Evolutionary conservation across 306 rosid genomes (phyloP).

Genomic region (Rubus parviflorus): DNA sequence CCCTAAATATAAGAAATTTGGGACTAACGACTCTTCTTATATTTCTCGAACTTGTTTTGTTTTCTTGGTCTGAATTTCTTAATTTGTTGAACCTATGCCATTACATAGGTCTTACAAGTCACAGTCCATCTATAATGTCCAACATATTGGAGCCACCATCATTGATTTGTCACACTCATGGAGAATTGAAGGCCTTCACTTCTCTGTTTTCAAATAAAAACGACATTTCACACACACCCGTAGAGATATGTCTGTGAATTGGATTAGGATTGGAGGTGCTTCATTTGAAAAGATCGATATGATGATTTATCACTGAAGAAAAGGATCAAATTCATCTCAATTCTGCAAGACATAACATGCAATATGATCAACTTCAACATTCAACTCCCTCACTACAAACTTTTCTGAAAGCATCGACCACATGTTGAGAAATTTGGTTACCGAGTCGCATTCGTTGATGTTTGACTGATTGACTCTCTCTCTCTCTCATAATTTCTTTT

Average conservation of each 20-base stretch:
- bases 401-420: background rate
- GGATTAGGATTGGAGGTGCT: background rate
- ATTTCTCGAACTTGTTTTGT: background rate
- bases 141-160: constrained; percentile 27
- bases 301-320: background rate
- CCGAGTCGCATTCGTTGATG: background rate
- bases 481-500: background rate
- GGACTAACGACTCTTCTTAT: background rate
- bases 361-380: background rate
- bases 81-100: background rate
- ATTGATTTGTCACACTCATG: constrained; percentile 34
- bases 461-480: background rate
- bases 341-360: background rate
- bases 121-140: constrained; percentile 26
- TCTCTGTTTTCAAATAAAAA: constrained; percentile 16
- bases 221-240: constrained; percentile 19
- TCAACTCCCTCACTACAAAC: background rate
- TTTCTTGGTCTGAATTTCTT: background rate
- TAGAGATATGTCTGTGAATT: background rate
- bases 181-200: background rate
- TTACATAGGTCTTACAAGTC: constrained; percentile 17
- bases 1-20: background rate
- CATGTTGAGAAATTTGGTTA: background rate
- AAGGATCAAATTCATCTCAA: constrained; percentile 6
- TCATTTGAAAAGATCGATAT: background rate